Conservation (phyloP, 441 rosid genomes). For the Erysimum cheiri region DNA sequence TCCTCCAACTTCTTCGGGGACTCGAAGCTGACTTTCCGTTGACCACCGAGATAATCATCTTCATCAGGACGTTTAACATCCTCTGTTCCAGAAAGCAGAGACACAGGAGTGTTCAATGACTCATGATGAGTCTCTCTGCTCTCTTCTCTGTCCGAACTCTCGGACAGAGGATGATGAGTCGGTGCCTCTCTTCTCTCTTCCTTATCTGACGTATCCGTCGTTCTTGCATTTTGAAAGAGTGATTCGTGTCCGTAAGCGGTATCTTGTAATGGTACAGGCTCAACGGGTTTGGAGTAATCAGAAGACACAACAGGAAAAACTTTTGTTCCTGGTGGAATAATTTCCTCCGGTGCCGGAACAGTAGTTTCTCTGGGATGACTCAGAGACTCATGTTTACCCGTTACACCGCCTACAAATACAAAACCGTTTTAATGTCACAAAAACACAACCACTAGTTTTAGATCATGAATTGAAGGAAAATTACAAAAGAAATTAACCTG, state of each 20-base stretch:
- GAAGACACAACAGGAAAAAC: slow-evolving; percentile 34
- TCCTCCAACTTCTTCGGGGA: slow-evolving; percentile 50
- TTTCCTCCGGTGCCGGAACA: slow-evolving; percentile 36
- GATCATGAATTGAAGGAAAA: background rate
- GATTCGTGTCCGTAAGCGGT: slow-evolving; percentile 19
- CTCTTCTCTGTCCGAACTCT: slow-evolving; percentile 32
- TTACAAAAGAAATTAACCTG: slow-evolving; percentile 27
- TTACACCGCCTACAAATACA: slow-evolving; percentile 12
- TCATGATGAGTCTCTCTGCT: slow-evolving; percentile 39
- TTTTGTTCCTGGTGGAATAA: slow-evolving; percentile 32
- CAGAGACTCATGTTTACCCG: slow-evolving; percentile 38
- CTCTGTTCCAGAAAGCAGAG: slow-evolving; percentile 37
- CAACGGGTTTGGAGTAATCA: slow-evolving; percentile 32
- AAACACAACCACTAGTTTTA: background rate
- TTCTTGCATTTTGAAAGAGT: background rate
- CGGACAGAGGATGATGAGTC: slow-evolving; percentile 1
- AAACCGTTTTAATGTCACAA: slow-evolving; percentile 5
- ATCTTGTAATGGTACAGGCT: slow-evolving; percentile 28
- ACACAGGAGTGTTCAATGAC: slow-evolving; percentile 34
- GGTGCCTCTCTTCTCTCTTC: slow-evolving; percentile 21
- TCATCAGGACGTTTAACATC: slow-evolving; percentile 30
- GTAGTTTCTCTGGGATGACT: slow-evolving; percentile 42
- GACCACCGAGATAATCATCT: slow-evolving; percentile 39
- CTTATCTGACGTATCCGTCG: background rate
- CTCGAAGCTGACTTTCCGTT: slow-evolving; percentile 42